These are phyloP conservation scores for Diutina neorugosa DNA, from an alignment of 1,139 yeast species.

Conservation along the genomic window DNA sequence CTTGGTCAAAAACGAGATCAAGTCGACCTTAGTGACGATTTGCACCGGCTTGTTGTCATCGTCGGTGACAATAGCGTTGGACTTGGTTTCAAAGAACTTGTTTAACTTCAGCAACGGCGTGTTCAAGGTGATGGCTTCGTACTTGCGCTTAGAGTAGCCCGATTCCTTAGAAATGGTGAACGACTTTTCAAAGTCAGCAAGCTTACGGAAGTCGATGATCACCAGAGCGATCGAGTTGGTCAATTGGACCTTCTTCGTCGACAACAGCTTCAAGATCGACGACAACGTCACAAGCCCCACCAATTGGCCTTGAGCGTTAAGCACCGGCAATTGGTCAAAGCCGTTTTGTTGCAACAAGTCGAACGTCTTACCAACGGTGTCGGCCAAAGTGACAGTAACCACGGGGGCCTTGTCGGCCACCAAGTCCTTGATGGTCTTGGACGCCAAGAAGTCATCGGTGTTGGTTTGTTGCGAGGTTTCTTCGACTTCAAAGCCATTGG, in stretches of 20 bases:
- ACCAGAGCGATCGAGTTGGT: slow-evolving; percentile 51
- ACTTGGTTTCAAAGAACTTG: slow-evolving; percentile 75
- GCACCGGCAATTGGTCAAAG: slow-evolving; percentile 79
- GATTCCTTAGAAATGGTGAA: slow-evolving; percentile 51
- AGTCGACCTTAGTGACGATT: slow-evolving; percentile 80
- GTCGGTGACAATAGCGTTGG: slow-evolving; percentile 78
- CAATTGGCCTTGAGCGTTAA: slow-evolving; percentile 46
- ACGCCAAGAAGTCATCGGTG: slow-evolving; percentile 37
- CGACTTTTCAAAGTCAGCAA: slow-evolving; percentile 59
- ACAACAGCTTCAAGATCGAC: slow-evolving; percentile 54
- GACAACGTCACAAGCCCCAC: slow-evolving; percentile 74
- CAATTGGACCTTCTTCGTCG: slow-evolving; percentile 48
- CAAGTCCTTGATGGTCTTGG: slow-evolving; percentile 51
- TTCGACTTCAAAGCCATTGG: slow-evolving; percentile 55
- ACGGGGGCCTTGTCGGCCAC: slow-evolving; percentile 62
- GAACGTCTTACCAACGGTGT: slow-evolving; percentile 56
- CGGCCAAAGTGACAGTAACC: slow-evolving; percentile 56
- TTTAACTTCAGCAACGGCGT: slow-evolving; percentile 62
- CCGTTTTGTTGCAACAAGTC: slow-evolving; percentile 65
- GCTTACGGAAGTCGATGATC: slow-evolving; percentile 55
- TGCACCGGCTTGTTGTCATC: slow-evolving; percentile 61
- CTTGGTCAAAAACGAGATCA: slow-evolving; percentile 53
- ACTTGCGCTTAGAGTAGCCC: slow-evolving; percentile 51
- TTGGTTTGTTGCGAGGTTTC: slow-evolving; percentile 30
- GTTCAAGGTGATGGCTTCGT: slow-evolving; percentile 55